phyloP scores from a whole-genome alignment of 2,329 filamentous ascomycete genomes.

The Ascocoryne sarcoides region DNA sequence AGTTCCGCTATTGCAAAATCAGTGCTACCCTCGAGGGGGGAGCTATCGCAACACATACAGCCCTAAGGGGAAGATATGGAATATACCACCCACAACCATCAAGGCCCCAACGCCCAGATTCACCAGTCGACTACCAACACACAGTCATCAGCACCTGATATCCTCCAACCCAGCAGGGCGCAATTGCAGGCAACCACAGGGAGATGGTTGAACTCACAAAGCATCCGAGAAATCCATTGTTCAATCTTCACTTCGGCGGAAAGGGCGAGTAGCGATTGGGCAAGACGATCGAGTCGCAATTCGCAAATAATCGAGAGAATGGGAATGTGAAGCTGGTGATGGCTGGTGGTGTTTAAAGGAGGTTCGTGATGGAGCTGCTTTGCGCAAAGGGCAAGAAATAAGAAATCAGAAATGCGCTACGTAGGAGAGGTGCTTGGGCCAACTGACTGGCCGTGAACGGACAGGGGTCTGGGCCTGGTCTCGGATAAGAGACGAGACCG shows the following conservation, averaged over 20 bases:
- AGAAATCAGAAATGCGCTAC: too few species aligned
- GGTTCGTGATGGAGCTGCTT: too few species aligned
- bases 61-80: slow-evolving; percentile 54
- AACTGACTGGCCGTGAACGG: too few species aligned
- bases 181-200: slow-evolving; percentile 9
- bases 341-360: too few species aligned
- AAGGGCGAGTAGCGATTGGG: too few species aligned
- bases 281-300: too few species aligned
- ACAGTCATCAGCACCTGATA: slow-evolving; percentile 22
- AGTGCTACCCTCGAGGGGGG: slow-evolving; percentile 17
- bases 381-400: too few species aligned
- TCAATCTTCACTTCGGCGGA: not conserved
- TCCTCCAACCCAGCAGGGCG: slow-evolving; percentile 5
- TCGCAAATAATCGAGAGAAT: too few species aligned
- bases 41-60: slow-evolving; percentile 42
- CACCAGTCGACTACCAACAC: slow-evolving; percentile 67
- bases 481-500: too few species aligned
- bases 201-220: slow-evolving; percentile 59
- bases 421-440: too few species aligned
- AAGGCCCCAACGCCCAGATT: slow-evolving; percentile 83
- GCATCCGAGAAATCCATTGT: slow-evolving; percentile 84
- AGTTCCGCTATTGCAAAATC: slow-evolving; percentile 43
- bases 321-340: too few species aligned
- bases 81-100: slow-evolving; percentile 78
- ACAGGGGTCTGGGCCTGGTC: too few species aligned